Conservation (phyloP, 495 filamentous ascomycete genomes). For the Daldinia grandis region DNA sequence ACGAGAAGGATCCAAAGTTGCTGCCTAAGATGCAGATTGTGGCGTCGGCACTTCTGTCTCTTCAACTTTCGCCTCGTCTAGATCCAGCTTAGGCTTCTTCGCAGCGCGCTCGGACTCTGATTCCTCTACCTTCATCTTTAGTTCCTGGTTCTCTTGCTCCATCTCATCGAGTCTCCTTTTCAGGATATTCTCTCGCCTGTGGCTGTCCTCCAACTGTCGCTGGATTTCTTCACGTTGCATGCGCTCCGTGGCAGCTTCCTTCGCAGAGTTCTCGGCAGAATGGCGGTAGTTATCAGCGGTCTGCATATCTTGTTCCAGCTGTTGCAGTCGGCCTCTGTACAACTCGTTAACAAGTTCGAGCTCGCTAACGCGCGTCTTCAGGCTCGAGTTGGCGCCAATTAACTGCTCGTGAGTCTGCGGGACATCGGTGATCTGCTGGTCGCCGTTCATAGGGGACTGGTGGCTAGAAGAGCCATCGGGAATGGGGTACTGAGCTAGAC, state of each 20-base stretch:
- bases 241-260: conserved; percentile 48
- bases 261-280: conserved; percentile 53
- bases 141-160: conserved; percentile 64
- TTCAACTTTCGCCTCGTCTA: conserved; percentile 26
- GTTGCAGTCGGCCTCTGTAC: conserved; percentile 85
- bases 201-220: conserved; percentile 75
- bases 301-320: conserved; percentile 76
- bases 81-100: conserved; percentile 51
- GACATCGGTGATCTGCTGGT: conserved; percentile 72
- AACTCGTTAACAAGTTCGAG: conserved; percentile 96
- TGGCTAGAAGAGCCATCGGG: conserved; percentile 72
- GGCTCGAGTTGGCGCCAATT: conserved; percentile 75
- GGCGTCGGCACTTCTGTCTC: conserved; percentile 44
- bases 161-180: conserved; percentile 83
- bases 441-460: conserved; percentile 72
- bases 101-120: conserved; percentile 47
- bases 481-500: conserved; percentile 54
- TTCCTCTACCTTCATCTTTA: conserved; percentile 49
- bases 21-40: conserved; percentile 34
- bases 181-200: conserved; percentile 80
- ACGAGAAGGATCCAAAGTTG: not conserved
- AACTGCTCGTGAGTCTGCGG: conserved; percentile 83
- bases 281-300: conserved; percentile 50
- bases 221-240: conserved; percentile 59
- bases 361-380: conserved; percentile 92